Conservation (phyloP, 1,139 yeast genomes). For the Magnusiomyces sp. region DNA sequence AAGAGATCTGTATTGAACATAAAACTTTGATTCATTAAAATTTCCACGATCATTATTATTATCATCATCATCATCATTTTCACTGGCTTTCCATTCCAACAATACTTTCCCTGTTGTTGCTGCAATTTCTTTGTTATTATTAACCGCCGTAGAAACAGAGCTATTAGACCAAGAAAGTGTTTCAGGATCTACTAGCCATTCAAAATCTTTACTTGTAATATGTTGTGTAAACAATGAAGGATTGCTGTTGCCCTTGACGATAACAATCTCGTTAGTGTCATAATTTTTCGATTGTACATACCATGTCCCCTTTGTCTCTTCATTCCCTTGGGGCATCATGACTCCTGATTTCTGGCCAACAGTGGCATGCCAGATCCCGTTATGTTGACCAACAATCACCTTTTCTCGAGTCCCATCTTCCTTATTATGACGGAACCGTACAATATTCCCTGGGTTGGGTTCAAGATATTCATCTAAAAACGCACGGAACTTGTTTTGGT, state of each 20-base stretch:
- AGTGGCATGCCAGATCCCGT: constrained; percentile 90
- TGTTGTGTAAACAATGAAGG: constrained; percentile 44
- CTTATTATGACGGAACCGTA: constrained; percentile 24
- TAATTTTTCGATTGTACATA: constrained; percentile 64
- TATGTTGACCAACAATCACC: constrained; percentile 64
- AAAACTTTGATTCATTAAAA: constrained; percentile 25
- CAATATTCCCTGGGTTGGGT: constrained; percentile 66
- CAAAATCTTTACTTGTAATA: constrained; percentile 41
- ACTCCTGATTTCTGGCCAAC: constrained; percentile 80
- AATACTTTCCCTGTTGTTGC: too few relatives aligned
- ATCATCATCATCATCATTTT: too few relatives aligned
- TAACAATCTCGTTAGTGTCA: constrained; percentile 61
- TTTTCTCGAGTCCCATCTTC: neutral
- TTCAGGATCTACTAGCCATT: constrained; percentile 39
- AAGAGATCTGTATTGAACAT: constrained; percentile 62
- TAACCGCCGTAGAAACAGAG: too few relatives aligned
- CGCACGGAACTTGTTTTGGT: constrained; percentile 54
- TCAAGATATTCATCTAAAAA: constrained; percentile 69
- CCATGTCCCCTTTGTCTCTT: constrained; percentile 72
- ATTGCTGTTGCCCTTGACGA: constrained; percentile 66
- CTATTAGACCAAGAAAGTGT: too few relatives aligned
- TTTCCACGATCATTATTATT: too few relatives aligned
- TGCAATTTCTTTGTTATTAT: too few relatives aligned
- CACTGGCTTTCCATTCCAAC: too few relatives aligned
- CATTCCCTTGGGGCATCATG: constrained; percentile 82